Evolutionary conservation across 768 basidiomycete species (phyloP).

Genomic region (Lactifluus pinguis): DNA sequence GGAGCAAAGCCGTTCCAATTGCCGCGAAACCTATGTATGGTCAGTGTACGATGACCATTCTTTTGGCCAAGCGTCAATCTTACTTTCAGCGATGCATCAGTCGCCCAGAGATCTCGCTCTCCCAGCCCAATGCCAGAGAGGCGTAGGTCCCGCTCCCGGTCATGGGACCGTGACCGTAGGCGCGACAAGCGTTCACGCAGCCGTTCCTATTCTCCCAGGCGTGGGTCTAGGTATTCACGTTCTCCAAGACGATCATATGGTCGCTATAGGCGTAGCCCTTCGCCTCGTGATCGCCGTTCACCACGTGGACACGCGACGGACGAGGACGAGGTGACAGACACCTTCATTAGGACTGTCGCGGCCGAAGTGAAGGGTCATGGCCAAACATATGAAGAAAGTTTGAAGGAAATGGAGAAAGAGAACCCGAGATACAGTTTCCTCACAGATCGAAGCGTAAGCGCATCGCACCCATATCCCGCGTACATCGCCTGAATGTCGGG

Average conservation of each 20-base stretch:
- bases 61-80: not conserved
- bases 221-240: slow-evolving; percentile 28
- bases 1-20: slow-evolving; percentile 94
- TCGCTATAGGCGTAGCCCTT: slow-evolving; percentile 37
- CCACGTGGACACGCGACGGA: slow-evolving; percentile 32
- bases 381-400: slow-evolving; percentile 58
- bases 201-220: slow-evolving; percentile 34
- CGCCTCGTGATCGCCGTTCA: slow-evolving; percentile 33
- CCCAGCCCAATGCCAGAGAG: slow-evolving; percentile 29
- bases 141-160: slow-evolving; percentile 25
- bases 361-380: slow-evolving; percentile 79
- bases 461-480: slow-evolving; percentile 21
- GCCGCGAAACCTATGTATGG: slow-evolving; percentile 75
- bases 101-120: slow-evolving; percentile 19
- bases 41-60: slow-evolving; percentile 27
- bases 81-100: not conserved
- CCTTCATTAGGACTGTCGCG: slow-evolving; percentile 82
- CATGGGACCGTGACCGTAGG: slow-evolving; percentile 22
- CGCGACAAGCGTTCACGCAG: slow-evolving; percentile 30
- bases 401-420: slow-evolving; percentile 66
- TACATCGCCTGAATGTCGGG: not conserved
- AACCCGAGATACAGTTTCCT: slow-evolving; percentile 84
- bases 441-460: slow-evolving; percentile 16
- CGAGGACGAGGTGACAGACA: slow-evolving; percentile 68
- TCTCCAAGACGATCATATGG: slow-evolving; percentile 32